These are phyloP conservation scores for Didymella exigua DNA, from an alignment of 2,329 filamentous ascomycete species.

Conservation along the genomic window DNA sequence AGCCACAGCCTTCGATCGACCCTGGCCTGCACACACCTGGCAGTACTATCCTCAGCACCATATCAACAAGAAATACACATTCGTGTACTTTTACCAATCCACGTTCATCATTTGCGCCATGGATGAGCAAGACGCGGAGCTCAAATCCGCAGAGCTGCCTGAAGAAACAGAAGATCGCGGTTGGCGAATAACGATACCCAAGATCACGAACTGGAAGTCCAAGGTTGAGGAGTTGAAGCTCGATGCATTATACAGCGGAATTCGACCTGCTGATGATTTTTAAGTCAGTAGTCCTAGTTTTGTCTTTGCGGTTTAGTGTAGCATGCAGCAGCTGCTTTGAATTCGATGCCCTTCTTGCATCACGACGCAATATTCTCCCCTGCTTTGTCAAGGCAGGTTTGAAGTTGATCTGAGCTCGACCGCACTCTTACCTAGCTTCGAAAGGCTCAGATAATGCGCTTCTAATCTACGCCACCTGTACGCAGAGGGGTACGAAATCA, in stretches of 20 bases:
- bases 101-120: slow-evolving; percentile 36
- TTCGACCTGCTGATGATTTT: slow-evolving; percentile 22
- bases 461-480: too few relatives aligned
- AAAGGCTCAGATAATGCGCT: too few relatives aligned
- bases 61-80: slow-evolving; percentile 37
- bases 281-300: not conserved
- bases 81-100: slow-evolving; percentile 36
- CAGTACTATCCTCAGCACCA: slow-evolving; percentile 40
- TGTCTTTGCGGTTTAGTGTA: not conserved
- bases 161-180: slow-evolving; percentile 34
- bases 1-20: slow-evolving; percentile 40
- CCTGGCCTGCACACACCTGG: slow-evolving; percentile 36
- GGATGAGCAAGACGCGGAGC: slow-evolving; percentile 24
- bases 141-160: slow-evolving; percentile 17
- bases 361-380: not conserved
- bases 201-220: slow-evolving; percentile 23
- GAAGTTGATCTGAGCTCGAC: too few relatives aligned
- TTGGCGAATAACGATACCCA: slow-evolving; percentile 29
- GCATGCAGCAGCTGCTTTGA: slow-evolving; percentile 1
- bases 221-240: slow-evolving; percentile 28
- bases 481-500: not conserved
- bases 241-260: slow-evolving; percentile 26
- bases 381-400: not conserved
- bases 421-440: too few relatives aligned
- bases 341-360: slow-evolving; percentile 2